Base-by-base conservation (phyloP, 176 grass and related monocot genomes). In the Secale cereale region DNA sequence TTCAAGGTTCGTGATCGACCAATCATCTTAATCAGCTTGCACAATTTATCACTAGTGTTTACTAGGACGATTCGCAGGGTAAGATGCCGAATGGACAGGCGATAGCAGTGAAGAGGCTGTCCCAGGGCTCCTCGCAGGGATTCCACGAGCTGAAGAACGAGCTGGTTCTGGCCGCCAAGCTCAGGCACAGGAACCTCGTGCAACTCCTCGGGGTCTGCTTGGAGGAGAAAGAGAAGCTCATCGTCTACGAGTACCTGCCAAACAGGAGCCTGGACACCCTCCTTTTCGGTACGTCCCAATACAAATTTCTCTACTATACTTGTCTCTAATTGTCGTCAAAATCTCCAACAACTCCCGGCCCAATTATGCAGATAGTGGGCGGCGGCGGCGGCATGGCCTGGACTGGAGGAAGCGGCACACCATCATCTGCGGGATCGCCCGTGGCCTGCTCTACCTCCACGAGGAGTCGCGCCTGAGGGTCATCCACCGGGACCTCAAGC, bases 121-220 rank as follows among this genome's bases (percentile, higher is more conserved):
- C 80, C 28, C 62, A 79, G 27, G 57, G 59, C 9, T 90, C 84
- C 2, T 17, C n/a, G 2, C 89, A 90, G 79, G 89, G 85, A 2
- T 45, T 86, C 4, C 64, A 59, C 14, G 43, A 94, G 48, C 26
- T 88, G 62, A 83, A 26, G 52, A 94, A 88, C 30, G 85, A 94
- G 86, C 65, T 91, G 27, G 3, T 83, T 16, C 65, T 94, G 71
- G 88, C 87, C 28, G 83, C 79, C 61, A 94, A 94, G 40, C 89
- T 94, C 10, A 52, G 81, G 25, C 89, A 94, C 69, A 74, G 82
- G 37, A 94, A 93, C 17, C 68, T 86, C 14, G 89, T 85, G 17
- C 77, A 73, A 27, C 62, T 94, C 48, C 62, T 81, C 0, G 86
- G 86, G 28, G 82, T 85, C 57, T 91, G 79, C 82, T 20, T 91